Evolutionary conservation across 148 eudicot genomes (phyloP), one percentile per base, ranked within the genome.

Genomic region (Nyssa sinensis): DNA sequence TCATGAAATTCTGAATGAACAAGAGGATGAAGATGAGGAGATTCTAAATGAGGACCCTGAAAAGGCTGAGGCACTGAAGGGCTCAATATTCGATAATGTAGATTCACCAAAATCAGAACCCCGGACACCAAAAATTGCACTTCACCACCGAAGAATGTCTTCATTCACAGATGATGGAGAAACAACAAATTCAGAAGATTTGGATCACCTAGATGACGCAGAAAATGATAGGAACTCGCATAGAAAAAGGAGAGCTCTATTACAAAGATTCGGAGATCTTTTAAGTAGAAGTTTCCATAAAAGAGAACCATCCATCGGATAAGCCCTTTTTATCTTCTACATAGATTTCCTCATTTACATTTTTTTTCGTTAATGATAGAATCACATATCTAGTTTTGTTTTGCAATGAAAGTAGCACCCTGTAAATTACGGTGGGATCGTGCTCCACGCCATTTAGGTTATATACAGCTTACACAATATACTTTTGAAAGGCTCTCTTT

Each of bases 11-110:
- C 59, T 49, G 7, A 72, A 53, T n/a, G 62, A 67, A 62, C 57
- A 34, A 0, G 74, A 72, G 41, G 77, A 76, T 19, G 55, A 0
- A 27, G 63, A 75, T 9, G 79, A 67, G 37, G 75, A 79, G 21
- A 76, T 76, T 9, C 24, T 67, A 29, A 84, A 87, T 14, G 87
- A 86, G 33, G 85, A 80, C 25, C 84, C 79, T 0, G 86, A 74
- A 16, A 83, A 78, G 61, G 92, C 84, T 14, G 94, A 91, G 71
- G 84, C 80, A 4, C 86, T 91, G 0, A 88, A 79, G 33, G 94
- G 90, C 55, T 93, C 97, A 0, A 89, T 91, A 63, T 91, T 93
- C 44, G 97, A 93, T 58, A 81, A 86, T 2, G 80, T 70, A 12
- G 81, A 71, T 24, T 74, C 85, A 8, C 90, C 89, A 4, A 76